Base-by-base conservation (phyloP, 2,329 filamentous ascomycete genomes). In the Fusarium sp. region DNA sequence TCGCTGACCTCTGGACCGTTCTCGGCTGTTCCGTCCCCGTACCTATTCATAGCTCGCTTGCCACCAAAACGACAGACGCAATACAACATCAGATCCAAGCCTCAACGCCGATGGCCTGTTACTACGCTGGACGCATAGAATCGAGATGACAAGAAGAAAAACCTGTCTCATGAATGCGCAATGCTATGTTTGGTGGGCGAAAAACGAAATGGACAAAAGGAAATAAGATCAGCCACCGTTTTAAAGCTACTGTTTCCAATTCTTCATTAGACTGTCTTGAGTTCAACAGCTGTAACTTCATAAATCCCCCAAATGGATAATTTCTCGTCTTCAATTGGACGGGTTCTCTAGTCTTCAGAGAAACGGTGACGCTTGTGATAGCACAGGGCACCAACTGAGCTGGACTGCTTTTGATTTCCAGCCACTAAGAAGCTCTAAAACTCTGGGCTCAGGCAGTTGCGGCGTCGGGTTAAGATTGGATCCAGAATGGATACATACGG, bases 11-110 rank as follows among this genome's bases (percentile, higher is more conserved):
- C 56, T 63, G 38, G 62, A 54, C 43, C 51, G 30, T 53, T 67
- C 48, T 55, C 61, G 68, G 68, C 53, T 47, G n/a, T 32, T 49
- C 64, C 60, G 55, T 43, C 48, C 43, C 41, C 48, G 45, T 58
- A 62, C 48, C 68, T 71, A 71, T 71, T 71, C 68, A 71, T 71
- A 71, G 68, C 52, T 62, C 64, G 30, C 64, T 69, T 58, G 59
- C 61, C 60, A 71, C 69, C 38, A 27, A 24, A 24, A 52, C 32
- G 41, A 44, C 32, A 25, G 32, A 65, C 52, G 54, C 58, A 59
- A 68, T 68, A 70, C 67, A 65, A 65, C 67, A 52, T 52, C 47
- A 57, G 46, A 58, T 71, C 38, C 27, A 43, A 67, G 52, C 24
- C 41, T 52, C 24, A 27, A 22, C 13, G 32, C 45, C 47, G 53